phyloP scores from a whole-genome alignment of 2,329 filamentous ascomycete species.

The Lecanosticta acicola region DNA sequence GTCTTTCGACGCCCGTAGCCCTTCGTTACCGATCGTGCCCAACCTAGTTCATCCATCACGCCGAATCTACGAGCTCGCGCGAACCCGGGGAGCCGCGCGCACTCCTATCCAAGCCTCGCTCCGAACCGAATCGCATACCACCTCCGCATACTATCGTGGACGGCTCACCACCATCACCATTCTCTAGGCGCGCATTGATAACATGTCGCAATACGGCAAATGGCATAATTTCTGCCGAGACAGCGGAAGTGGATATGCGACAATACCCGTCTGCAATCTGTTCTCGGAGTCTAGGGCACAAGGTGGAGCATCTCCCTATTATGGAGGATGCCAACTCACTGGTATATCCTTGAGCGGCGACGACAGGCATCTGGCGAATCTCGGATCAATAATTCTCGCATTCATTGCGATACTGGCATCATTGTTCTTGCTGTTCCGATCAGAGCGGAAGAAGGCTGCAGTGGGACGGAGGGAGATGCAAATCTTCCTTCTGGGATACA shows the following conservation, averaged over 20 bases:
- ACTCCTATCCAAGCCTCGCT: background rate
- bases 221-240: constrained; percentile 46
- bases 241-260: constrained; percentile 37
- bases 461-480: constrained; percentile 98
- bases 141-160: background rate
- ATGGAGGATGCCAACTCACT: constrained; percentile 64
- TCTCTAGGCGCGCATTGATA: background rate
- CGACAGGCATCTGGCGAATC: constrained; percentile 64
- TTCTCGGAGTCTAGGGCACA: constrained; percentile 55
- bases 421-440: constrained; percentile 65
- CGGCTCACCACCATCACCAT: background rate
- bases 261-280: constrained; percentile 52
- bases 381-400: constrained; percentile 83
- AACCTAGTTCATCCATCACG: too few relatives aligned
- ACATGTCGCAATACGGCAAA: constrained; percentile 31
- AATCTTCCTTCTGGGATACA: constrained; percentile 79
- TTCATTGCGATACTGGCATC: constrained; percentile 68
- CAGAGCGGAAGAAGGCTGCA: constrained; percentile 85
- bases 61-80: too few relatives aligned
- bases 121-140: background rate
- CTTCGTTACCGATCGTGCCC: constrained; percentile 1
- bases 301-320: constrained; percentile 52
- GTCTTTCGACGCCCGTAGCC: background rate
- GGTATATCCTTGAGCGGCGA: constrained; percentile 67
- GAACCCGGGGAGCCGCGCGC: background rate